Evolutionary conservation across 176 grass and related monocot genomes (phyloP).

Genomic region (Cenchrus fungigraminus): DNA sequence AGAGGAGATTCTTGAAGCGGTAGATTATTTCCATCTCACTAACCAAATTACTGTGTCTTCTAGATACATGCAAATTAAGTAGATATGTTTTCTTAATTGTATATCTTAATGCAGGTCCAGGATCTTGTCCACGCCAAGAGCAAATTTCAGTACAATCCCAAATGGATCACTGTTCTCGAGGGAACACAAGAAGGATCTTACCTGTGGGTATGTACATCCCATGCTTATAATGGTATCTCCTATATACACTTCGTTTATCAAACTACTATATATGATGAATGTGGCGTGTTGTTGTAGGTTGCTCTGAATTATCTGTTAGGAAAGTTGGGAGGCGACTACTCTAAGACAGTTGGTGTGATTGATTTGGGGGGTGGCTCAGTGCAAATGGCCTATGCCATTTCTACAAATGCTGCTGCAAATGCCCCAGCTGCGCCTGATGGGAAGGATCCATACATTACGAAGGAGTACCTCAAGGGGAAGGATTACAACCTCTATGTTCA

Average conservation of each 20-base stretch:
- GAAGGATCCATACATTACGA: background rate
- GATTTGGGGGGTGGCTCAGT: constrained; percentile 65
- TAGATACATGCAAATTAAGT: too few species aligned
- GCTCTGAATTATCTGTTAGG: constrained; percentile 62
- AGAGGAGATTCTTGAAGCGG: constrained; percentile 10
- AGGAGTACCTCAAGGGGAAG: background rate
- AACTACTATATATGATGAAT: too few species aligned
- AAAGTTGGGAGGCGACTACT: constrained; percentile 56
- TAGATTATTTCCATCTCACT: background rate
- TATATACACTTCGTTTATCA: too few species aligned
- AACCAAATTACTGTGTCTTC: too few species aligned
- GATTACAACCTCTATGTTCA: background rate
- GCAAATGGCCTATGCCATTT: constrained; percentile 57
- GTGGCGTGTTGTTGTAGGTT: constrained; percentile 5
- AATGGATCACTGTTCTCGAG: constrained; percentile 52
- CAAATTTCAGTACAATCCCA: constrained; percentile 41
- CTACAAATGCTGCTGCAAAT: background rate
- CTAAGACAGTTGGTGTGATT: constrained; percentile 48
- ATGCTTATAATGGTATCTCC: too few species aligned
- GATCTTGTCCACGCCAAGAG: constrained; percentile 52
- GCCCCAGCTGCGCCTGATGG: background rate
- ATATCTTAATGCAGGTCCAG: constrained; percentile 24
- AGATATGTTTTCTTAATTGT: too few species aligned
- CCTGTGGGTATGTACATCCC: constrained; percentile 45
- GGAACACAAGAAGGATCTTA: constrained; percentile 69